Base-by-base conservation (phyloP, 495 filamentous ascomycete species). In the Cercophora scortea region DNA sequence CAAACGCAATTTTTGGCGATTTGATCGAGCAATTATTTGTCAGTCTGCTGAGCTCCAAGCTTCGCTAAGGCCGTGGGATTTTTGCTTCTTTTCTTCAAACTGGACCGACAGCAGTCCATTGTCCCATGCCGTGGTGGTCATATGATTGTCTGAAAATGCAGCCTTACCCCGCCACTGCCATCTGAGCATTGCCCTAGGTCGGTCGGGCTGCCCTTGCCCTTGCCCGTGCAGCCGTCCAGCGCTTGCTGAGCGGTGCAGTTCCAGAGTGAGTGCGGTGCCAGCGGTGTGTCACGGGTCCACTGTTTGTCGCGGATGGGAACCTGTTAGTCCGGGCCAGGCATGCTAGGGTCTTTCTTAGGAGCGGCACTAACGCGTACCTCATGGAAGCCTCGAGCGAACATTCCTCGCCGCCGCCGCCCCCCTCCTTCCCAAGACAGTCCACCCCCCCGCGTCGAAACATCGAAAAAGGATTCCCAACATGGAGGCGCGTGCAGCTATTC, bases 81-180 rank as follows among this genome's bases (percentile, higher is more conserved):
- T 45, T 32, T 13, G 8, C 33, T 17, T 35, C 8, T 16, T 48
- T 8, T 17, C 19, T 45, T 10, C 9, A 33, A n/a, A 17, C 42
- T 9, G 42, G 15, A 16, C 12, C 18, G 15, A 3, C 8, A 43
- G 2, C 11, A 7, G 8, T 32, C 44, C 44, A 12, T 18, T 38
- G 12, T 12, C 8, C 8, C 12, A 45, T 40, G 49, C 45, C 41
- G 38, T 34, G 18, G 16, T n/a, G 45, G 49, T 57, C 55, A 57
- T 40, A 57, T 57, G 55, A 57, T 57, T 53, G 41, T 35, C 32
- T 42, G 55, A 57, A 50, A 53, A 18, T 57, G 55, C 55, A 57
- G 38, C 43, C 49, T 44, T n/a, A 45, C 43, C 43, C 43, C 43
- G 43, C 43, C 42, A 43, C 36, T 38, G 18, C 15, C 8, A 43